Evolutionary conservation across 306 rosid species (phyloP).

Genomic region (Medicago ruthenica): DNA sequence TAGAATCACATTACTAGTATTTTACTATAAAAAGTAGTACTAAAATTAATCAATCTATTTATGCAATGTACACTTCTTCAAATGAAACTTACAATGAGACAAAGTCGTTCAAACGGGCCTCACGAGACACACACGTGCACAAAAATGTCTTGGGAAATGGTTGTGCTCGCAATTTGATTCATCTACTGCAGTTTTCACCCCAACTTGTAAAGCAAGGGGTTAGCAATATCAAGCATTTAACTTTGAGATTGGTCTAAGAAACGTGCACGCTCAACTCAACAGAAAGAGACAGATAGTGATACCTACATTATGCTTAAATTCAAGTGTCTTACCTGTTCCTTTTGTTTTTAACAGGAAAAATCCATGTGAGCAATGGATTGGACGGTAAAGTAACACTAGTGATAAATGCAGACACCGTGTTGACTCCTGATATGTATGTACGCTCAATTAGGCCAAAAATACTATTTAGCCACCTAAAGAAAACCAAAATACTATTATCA

Average conservation of each 20-base stretch:
- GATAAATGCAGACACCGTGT: constrained; percentile 27
- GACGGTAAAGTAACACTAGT: constrained; percentile 30
- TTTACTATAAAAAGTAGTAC: no score
- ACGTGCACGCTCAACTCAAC: constrained; percentile 38
- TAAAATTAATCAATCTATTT: no score
- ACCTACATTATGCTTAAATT: constrained; percentile 25
- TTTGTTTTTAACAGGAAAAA: constrained; percentile 33
- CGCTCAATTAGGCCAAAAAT: constrained; percentile 38
- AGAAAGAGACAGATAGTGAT: constrained; percentile 23
- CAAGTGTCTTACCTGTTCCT: constrained; percentile 30
- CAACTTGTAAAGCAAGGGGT: constrained; percentile 16
- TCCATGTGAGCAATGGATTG: neutral
- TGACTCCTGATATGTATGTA: constrained; percentile 11
- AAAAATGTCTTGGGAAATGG: constrained; percentile 34
- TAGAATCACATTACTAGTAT: no score
- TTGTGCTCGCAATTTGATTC: constrained; percentile 31
- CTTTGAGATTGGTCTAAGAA: constrained; percentile 37
- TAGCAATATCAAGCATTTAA: constrained; percentile 15
- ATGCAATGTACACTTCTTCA: neutral
- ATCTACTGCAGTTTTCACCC: constrained; percentile 25
- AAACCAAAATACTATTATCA: neutral
- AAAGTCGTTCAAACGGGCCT: neutral
- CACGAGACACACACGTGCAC: constrained; percentile 12
- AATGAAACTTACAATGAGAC: neutral
- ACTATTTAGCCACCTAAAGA: constrained; percentile 31